Conservation (phyloP, 257 asterid genomes). For the Datura wrightii region DNA sequence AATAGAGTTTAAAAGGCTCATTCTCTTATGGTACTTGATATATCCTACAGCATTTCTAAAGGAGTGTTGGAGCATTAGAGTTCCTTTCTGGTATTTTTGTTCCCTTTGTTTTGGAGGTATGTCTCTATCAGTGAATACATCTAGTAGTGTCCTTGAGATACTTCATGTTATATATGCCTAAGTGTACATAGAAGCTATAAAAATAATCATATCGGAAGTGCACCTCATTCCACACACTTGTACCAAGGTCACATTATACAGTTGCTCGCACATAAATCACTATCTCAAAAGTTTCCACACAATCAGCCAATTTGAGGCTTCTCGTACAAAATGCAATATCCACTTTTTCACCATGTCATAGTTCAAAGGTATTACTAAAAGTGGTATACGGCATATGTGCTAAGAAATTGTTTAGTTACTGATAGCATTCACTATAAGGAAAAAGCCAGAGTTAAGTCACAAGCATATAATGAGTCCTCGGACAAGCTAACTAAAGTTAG, state of each 20-base stretch:
- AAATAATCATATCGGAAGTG: background rate
- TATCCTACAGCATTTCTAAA: background rate
- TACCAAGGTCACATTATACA: background rate
- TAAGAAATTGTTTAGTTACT: background rate
- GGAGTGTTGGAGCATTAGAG: background rate
- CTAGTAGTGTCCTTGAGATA: background rate
- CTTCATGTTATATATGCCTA: background rate
- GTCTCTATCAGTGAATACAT: background rate
- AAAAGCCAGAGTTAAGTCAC: background rate
- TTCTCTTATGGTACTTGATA: background rate
- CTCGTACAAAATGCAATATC: background rate
- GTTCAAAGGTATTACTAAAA: background rate
- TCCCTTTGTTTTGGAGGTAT: background rate
- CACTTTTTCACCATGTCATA: background rate
- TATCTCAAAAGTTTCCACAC: background rate
- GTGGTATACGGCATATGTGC: background rate
- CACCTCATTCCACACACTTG: slow-evolving; percentile 11
- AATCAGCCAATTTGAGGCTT: background rate
- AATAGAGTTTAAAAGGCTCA: slow-evolving; percentile 23
- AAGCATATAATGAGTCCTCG: background rate
- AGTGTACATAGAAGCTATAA: background rate
- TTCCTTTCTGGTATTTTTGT: background rate
- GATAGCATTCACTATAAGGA: background rate
- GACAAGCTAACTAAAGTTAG: background rate
- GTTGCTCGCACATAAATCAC: slow-evolving; percentile 1